A percentile compares a stretch with the other conserved stretches of the same genome.
Evolutionary conservation across 1,284 basidiomycete species (phyloP).

Genomic region (Tilletia caries): DNA sequence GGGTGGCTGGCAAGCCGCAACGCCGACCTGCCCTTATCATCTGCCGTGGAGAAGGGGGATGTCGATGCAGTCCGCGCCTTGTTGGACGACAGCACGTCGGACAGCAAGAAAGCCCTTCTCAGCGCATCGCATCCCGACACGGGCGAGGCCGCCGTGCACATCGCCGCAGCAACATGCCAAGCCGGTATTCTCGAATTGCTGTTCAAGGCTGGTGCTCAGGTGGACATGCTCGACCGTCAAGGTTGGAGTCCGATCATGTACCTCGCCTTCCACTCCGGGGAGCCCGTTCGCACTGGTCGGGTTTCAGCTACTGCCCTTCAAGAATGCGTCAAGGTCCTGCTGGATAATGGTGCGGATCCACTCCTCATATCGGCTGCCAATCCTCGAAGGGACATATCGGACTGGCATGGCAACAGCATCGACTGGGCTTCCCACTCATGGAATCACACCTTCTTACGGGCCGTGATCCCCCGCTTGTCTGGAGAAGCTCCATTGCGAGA

Average conservation of each 20-base stretch:
- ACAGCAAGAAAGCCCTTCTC: not conserved
- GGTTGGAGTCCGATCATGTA: constrained; percentile 8
- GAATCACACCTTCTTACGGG: not conserved
- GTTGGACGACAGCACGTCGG: not conserved
- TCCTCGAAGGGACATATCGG: not conserved
- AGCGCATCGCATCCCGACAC: not conserved
- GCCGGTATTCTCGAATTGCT: not conserved
- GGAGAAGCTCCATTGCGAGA: too few relatives aligned
- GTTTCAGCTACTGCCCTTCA: not conserved
- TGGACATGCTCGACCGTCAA: not conserved
- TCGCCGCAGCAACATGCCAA: constrained; percentile 2
- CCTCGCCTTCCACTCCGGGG: not conserved
- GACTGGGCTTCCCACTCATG: not conserved
- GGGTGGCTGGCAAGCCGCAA: not conserved
- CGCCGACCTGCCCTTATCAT: not conserved
- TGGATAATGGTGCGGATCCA: not conserved
- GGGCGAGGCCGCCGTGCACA: not conserved
- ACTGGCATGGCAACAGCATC: constrained; percentile 12
- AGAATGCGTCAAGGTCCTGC: not conserved
- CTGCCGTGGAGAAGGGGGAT: not conserved
- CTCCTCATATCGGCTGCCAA: not conserved
- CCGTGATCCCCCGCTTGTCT: not conserved
- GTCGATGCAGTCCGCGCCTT: not conserved
- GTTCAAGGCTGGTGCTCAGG: not conserved
- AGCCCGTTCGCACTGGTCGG: not conserved